phyloP scores from a whole-genome alignment of 306 rosid genomes.

The Malus fusca region DNA sequence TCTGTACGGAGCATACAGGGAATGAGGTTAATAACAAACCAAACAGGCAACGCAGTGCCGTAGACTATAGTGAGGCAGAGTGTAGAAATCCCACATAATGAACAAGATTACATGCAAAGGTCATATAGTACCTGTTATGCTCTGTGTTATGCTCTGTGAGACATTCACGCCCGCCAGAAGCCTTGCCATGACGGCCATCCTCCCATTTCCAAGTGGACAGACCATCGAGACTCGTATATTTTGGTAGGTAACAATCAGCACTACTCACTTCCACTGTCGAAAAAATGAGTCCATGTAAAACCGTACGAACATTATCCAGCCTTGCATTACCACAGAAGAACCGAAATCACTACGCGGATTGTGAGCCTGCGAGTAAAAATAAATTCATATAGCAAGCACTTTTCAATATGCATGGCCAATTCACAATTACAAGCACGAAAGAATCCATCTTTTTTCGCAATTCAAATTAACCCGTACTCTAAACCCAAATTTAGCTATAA shows the following conservation, averaged over 20 bases:
- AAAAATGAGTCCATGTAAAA: not conserved
- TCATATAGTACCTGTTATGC: constrained; percentile 40
- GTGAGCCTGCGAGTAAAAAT: not conserved
- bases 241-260: not conserved
- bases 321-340: not conserved
- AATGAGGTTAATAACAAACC: not conserved
- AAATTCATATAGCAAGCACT: not conserved
- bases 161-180: constrained; percentile 52
- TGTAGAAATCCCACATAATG: not conserved
- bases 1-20: constrained; percentile 33
- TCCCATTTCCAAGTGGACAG: constrained; percentile 68
- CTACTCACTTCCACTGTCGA: not conserved
- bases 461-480: not conserved
- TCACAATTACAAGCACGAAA: not conserved
- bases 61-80: not conserved
- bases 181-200: constrained; percentile 83
- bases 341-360: not conserved
- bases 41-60: not conserved
- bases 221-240: constrained; percentile 28
- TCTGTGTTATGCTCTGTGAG: constrained; percentile 44
- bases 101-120: not conserved
- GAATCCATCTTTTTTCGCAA: not conserved
- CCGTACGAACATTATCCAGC: not conserved
- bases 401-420: not conserved
- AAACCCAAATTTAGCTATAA: not conserved